These are phyloP conservation scores for Botrytis byssoidea DNA, from an alignment of 2,329 filamentous ascomycete species.

Conservation along the genomic window DNA sequence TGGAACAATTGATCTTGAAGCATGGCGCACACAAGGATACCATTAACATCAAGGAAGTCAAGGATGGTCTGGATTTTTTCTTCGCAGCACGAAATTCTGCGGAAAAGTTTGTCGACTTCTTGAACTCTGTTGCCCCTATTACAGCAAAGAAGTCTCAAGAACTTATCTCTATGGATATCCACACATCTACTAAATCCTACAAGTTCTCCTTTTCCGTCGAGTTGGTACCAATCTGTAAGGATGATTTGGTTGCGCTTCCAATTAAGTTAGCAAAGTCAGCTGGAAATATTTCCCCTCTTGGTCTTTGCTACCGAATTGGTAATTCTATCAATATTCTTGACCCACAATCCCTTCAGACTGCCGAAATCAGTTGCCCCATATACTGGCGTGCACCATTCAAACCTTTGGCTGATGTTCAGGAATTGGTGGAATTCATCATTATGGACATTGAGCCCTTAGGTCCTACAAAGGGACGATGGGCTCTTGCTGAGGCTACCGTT, in stretches of 20 bases:
- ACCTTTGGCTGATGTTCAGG: constrained; percentile 77
- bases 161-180: constrained; percentile 88
- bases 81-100: constrained; percentile 87
- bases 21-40: constrained; percentile 88
- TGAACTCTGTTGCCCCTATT: constrained; percentile 77
- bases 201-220: constrained; percentile 93
- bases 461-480: constrained; percentile 73
- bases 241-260: constrained; percentile 91
- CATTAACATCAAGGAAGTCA: constrained; percentile 96
- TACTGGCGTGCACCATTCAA: constrained; percentile 92
- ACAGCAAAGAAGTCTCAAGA: constrained; percentile 84
- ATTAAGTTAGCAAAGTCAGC: constrained; percentile 82
- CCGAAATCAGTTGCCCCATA: constrained; percentile 75
- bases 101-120: constrained; percentile 87
- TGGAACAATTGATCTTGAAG: constrained; percentile 95
- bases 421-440: constrained; percentile 88
- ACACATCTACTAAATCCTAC: constrained; percentile 87
- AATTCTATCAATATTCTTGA: constrained; percentile 89
- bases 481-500: constrained; percentile 83
- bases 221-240: constrained; percentile 92
- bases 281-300: constrained; percentile 85
- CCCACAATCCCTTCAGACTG: constrained; percentile 84
- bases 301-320: constrained; percentile 83
- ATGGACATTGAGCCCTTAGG: constrained; percentile 88
- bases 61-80: constrained; percentile 95